Evolutionary conservation across 192 early-diverging fungal species (phyloP).

Genomic region (Coemansia erecta): DNA sequence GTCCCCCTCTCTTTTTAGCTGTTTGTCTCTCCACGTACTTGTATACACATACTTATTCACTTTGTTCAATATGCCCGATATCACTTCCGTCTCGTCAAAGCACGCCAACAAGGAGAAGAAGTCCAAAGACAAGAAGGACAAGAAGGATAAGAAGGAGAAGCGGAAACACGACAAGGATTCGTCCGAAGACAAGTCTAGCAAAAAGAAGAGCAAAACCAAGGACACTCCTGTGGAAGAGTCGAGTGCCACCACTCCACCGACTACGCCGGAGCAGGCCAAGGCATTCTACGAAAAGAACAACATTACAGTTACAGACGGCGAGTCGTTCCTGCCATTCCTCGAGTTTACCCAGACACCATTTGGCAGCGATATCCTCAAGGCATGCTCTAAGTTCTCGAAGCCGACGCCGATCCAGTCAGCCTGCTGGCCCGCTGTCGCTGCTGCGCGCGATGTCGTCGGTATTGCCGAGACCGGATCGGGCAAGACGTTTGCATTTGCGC

Average conservation of each 20-base stretch:
- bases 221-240: background rate
- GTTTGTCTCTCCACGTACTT: too few relatives aligned
- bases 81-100: constrained; percentile 10
- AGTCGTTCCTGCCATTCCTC: constrained; percentile 62
- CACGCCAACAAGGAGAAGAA: constrained; percentile 31
- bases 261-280: constrained; percentile 30
- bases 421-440: constrained; percentile 87
- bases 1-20: too few relatives aligned
- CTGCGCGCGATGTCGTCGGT: constrained; percentile 83
- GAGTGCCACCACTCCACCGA: constrained; percentile 10
- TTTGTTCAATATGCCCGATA: too few relatives aligned
- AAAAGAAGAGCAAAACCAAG: constrained; percentile 41
- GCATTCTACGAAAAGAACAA: constrained; percentile 61
- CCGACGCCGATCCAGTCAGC: constrained; percentile 94
- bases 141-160: constrained; percentile 28
- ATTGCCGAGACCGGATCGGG: constrained; percentile 97
- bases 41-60: too few relatives aligned
- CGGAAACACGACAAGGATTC: constrained; percentile 33
- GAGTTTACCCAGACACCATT: constrained; percentile 76
- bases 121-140: constrained; percentile 10
- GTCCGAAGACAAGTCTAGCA: constrained; percentile 11
- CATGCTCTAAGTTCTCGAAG: constrained; percentile 66
- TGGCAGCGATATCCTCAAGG: constrained; percentile 61
- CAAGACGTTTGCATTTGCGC: constrained; percentile 91
- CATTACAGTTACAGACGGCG: constrained; percentile 61